These are phyloP conservation scores for Scheffersomyces insectosa DNA, from an alignment of 1,139 yeast species.

Conservation along the genomic window DNA sequence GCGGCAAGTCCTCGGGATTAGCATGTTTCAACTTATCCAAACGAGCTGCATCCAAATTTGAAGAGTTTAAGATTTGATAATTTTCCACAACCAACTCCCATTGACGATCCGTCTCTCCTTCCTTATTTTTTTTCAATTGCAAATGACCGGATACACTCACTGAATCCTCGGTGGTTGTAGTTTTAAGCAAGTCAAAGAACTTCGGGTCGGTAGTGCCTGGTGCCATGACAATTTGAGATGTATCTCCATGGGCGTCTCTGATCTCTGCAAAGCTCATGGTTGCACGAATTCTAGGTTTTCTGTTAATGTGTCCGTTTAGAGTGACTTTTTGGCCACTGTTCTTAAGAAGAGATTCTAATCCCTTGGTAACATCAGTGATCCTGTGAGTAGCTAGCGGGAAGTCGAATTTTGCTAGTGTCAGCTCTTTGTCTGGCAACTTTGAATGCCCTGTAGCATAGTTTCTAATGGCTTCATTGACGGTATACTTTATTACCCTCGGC, in stretches of 20 bases:
- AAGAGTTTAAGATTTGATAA: slow-evolving; percentile 61
- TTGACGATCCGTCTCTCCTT: slow-evolving; percentile 6
- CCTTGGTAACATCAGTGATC: slow-evolving; percentile 18
- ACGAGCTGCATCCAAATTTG: slow-evolving; percentile 71
- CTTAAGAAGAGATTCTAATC: slow-evolving; percentile 13
- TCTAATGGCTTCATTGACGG: too few relatives aligned
- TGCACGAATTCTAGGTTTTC: slow-evolving; percentile 56
- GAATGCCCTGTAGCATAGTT: too few relatives aligned
- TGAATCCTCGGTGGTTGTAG: slow-evolving; percentile 70
- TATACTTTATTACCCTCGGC: too few relatives aligned
- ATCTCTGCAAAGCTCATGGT: slow-evolving; percentile 66
- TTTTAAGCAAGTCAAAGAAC: slow-evolving; percentile 44
- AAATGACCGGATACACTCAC: slow-evolving; percentile 64
- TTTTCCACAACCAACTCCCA: slow-evolving; percentile 61
- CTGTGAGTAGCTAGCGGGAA: slow-evolving; percentile 42
- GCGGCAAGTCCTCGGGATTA: slow-evolving; percentile 61
- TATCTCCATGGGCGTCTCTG: slow-evolving; percentile 70
- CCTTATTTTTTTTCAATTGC: slow-evolving; percentile 26
- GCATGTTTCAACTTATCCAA: slow-evolving; percentile 57
- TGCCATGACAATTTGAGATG: slow-evolving; percentile 58
- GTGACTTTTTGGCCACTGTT: slow-evolving; percentile 23
- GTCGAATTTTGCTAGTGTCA: slow-evolving; percentile 33
- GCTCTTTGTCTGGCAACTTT: slow-evolving; percentile 18
- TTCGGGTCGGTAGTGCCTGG: slow-evolving; percentile 42
- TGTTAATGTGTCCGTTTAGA: slow-evolving; percentile 80